Base-by-base conservation (phyloP, 495 filamentous ascomycete genomes). In the Evansstolkia leycettana region DNA sequence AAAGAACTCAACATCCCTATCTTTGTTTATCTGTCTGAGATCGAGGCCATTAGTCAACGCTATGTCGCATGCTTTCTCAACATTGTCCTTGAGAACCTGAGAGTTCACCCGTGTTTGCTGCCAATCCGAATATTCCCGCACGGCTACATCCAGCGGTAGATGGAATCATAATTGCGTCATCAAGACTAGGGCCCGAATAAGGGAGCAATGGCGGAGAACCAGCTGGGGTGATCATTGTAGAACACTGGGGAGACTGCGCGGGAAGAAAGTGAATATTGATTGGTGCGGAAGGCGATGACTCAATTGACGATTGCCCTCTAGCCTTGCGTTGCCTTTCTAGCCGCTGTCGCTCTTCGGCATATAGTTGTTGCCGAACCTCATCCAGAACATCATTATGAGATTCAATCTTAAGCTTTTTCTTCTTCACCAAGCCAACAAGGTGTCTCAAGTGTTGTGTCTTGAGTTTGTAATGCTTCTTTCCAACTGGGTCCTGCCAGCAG, bases 381-480 rank as follows among this genome's bases (percentile, higher is more conserved):
- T 40, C 23, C 19, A 45, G 51, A 20, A 59, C 40, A 38, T 60
- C 50, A 30, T 48, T 50, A 33, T 2, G 54, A 28, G 12, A 32
- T 33, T 17, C 46, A 39, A 34, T 41, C 46, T 29, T 48, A 29
- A 15, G 7, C 29, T 19, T 20, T 19, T 5, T 39, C 47, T 35
- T 38, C 17, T 54, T 37, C 1, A 45, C 48, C 19, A 41, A 50
- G n/a, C 43, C 28, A 19, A 57, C 37, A 7, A 59, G 39, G 7
- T 36, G 39, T 19, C n/a, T 52, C 11, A 56, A 36, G 34, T 43
- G 36, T 35, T 56, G 41, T 13, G 45, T 54, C 14, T 35, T 34
- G 5, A 62, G 38, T 39, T 28, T 48, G 36, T 57, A 56, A 38
- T 54, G 51, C 33, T 54, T 56, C 36, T 52, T 55, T 12, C 45